A percentile compares a stretch with the other conserved stretches of the same genome.
Evolutionary conservation across 1,284 basidiomycete genomes (phyloP).

Genomic region (Bjerkandera adusta): DNA sequence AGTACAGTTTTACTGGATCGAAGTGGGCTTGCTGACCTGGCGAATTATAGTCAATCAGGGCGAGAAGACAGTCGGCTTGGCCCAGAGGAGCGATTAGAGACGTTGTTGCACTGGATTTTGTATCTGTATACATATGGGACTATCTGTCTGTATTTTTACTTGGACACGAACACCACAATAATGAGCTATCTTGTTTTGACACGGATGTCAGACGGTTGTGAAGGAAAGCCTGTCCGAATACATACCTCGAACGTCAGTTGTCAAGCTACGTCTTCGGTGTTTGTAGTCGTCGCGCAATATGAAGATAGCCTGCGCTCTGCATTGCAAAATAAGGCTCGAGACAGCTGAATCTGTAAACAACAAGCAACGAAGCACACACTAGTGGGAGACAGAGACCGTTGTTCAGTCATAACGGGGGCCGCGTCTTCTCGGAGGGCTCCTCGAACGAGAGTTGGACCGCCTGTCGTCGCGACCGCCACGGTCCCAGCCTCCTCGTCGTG

Average conservation of each 20-base stretch:
- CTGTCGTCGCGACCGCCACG: conserved; percentile 34
- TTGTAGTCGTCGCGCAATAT: too few species aligned
- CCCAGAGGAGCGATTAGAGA: conserved; percentile 21
- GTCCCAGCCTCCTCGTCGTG: conserved; percentile 39
- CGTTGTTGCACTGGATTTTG: neutral
- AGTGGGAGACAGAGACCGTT: too few species aligned
- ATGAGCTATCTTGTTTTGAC: too few species aligned
- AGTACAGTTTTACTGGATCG: conserved; percentile 17
- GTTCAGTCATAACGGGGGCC: conserved; percentile 29
- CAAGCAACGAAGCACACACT: too few species aligned
- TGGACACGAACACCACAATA: too few species aligned
- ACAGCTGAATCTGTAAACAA: too few species aligned
- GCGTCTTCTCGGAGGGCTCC: conserved; percentile 32
- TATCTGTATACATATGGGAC: neutral
- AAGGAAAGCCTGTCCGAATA: too few species aligned
- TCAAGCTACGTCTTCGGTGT: too few species aligned
- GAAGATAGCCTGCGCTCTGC: too few species aligned
- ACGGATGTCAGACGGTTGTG: too few species aligned
- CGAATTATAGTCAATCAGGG: conserved; percentile 30
- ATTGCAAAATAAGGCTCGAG: too few species aligned
- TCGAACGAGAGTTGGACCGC: conserved; percentile 36
- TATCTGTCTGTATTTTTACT: neutral
- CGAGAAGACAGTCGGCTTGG: conserved; percentile 28
- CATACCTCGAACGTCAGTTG: too few species aligned
- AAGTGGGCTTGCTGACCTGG: conserved; percentile 1